Evolutionary conservation across 169 alveolate genomes (phyloP).

Genomic region (Eimeria praecox): DNA sequence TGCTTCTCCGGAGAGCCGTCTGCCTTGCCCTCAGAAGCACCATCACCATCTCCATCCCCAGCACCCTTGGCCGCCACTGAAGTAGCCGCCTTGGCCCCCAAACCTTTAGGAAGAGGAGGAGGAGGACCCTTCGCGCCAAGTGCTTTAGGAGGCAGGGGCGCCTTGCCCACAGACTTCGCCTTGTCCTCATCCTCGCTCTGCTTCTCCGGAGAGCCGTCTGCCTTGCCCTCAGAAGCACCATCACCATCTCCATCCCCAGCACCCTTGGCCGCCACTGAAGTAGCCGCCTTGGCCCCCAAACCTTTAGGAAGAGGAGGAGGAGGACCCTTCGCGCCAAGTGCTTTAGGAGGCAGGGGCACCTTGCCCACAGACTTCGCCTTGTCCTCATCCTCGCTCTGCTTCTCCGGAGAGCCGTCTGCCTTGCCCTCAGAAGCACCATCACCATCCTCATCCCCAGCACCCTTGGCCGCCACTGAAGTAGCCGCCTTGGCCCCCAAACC

Average conservation of each 20-base stretch:
- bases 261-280: conserved; percentile 40
- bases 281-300: background rate
- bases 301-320: background rate
- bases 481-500: background rate
- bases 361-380: conserved; percentile 7
- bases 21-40: background rate
- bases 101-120: too few species aligned
- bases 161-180: background rate
- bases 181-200: background rate
- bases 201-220: background rate
- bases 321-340: background rate
- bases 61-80: background rate
- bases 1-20: background rate
- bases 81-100: background rate
- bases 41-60: background rate
- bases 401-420: background rate
- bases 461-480: background rate
- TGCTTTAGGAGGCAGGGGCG: background rate
- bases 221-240: background rate
- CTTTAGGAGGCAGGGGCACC: background rate
- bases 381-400: background rate
- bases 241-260: background rate
- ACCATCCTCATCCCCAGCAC: background rate
- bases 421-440: background rate
- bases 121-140: background rate